Evolutionary conservation across 2,329 filamentous ascomycete species (phyloP).

Genomic region (Penicillium sp.): DNA sequence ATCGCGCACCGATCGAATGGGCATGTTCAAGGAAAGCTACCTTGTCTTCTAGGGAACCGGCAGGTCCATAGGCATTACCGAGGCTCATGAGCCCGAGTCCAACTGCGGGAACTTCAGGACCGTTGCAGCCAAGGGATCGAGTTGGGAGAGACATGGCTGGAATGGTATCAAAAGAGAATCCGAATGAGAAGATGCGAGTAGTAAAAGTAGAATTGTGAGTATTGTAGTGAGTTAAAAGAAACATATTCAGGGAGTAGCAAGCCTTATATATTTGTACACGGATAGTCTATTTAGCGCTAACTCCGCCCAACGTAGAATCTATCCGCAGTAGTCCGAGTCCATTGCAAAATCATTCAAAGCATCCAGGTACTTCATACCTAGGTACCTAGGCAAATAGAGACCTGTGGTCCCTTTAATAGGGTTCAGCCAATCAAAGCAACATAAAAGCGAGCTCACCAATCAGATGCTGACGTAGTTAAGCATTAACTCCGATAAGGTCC

Average conservation of each 20-base stretch:
- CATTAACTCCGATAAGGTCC: background rate
- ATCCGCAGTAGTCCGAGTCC: background rate
- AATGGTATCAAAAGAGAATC: background rate
- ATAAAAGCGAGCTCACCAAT: slow-evolving; percentile 14
- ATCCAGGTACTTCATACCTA: no score
- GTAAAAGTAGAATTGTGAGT: background rate
- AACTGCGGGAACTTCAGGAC: slow-evolving; percentile 18
- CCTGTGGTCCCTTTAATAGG: background rate
- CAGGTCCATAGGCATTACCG: slow-evolving; percentile 14
- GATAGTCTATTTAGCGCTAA: background rate
- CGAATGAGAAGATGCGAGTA: no score
- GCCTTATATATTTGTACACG: slow-evolving; percentile 1
- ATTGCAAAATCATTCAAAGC: background rate
- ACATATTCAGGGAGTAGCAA: background rate
- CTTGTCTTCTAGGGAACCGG: slow-evolving; percentile 10
- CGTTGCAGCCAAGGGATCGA: slow-evolving; percentile 13
- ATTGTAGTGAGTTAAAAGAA: background rate
- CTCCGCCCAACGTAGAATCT: background rate
- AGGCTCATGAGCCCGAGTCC: slow-evolving; percentile 23
- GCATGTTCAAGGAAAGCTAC: slow-evolving; percentile 26
- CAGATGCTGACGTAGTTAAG: background rate
- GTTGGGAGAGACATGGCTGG: slow-evolving; percentile 6
- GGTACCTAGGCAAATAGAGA: background rate
- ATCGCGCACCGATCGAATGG: slow-evolving; percentile 25
- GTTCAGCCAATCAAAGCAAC: background rate